Evolutionary conservation across 73 alveolate genomes (phyloP), one percentile per base, ranked within the genome.

Genomic region (Paramecium octaurelia): DNA sequence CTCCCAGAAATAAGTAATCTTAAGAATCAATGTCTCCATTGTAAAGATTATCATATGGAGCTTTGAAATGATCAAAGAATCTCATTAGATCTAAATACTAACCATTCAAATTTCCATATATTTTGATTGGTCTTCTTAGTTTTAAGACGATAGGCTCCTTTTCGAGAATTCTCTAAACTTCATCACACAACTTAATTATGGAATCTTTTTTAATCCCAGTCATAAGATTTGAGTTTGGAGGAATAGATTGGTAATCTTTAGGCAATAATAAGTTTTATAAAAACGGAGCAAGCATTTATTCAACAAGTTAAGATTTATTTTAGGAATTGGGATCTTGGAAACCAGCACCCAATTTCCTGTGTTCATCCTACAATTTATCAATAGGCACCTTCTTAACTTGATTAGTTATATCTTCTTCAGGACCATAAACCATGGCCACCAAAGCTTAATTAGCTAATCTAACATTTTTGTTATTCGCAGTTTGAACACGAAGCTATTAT

Each of bases 21-120:
- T 27, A 27, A 27, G 31, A 27, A 27, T 27, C 31, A 27, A 27
- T 27, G 31, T 27, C 31, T 27, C 31, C 31, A 27, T 27, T 27
- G 31, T 27, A 27, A 27, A 27, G 31, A 27, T 27, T 27, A 27
- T 27, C 31, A 27, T 48, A 87, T 8, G 93, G 93, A 34, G 93
- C 88, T 20, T 76, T 76, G 85, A 87, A 87, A 31, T 87, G 93
- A 88, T 98, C 99, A 92, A 97, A 98, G 92, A 98, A 98, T 60
- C 99, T 95, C 99, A 98, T 98, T 36, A 98, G 92, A 95, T 98
- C 99, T 54, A 94, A 95, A 92, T 95, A 98, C 92, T 98, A 98
- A 16, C 99, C 99, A 86, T 27, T 27, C 31, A 27, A 27, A 27
- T 27, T 27, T 27, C 31, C 31, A 27, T 27, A 27, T 27, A 27